Base-by-base conservation (phyloP, 768 basidiomycete genomes). In the Serendipita sp. region DNA sequence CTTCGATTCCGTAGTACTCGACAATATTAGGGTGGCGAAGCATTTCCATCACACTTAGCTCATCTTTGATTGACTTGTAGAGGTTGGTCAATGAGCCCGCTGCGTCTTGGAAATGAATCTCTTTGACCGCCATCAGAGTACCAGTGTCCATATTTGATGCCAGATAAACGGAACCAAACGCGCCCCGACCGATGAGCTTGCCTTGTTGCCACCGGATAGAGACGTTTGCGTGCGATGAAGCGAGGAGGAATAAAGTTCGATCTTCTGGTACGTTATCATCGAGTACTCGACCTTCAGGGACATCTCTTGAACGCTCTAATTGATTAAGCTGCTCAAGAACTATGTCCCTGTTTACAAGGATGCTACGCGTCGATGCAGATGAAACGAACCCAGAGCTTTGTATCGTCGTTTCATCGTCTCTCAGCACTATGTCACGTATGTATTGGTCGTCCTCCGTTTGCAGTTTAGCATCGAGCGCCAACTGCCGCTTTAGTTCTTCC, bases 141-240 rank as follows among this genome's bases (percentile, higher is more conserved):
- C 94, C 91, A 0, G 89, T 87, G 71, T 98, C 96, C 64, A 98
- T 80, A 72, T 98, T 98, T 74, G 97, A 88, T 16, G 94, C 96
- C 53, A 92, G 83, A 73, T 98, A 99, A n/a, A 99, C 96, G n/a
- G 91, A 95, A 23, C 96, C 96, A 73, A 96, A 97, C 6, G 96
- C 94, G 15, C 96, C 96, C n/a, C 93, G 86, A 62, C 95, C 96
- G 69, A 99, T 97, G 76, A 97, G 97, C 65, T 88, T 84, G 13
- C 95, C 93, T 75, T 99, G 96, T 72, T 97, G 95, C 96, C 96
- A 99, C 44, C 90, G 84, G 66, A 98, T 86, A 2, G 92, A 90
- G 66, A 97, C 91, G 69, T 95, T 96, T 31, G 92, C 93, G 44
- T 85, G 86, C n/a, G 91, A 91, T 1, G 92, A 92, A 0, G 96